Evolutionary conservation across 164 flowering plant genomes (phyloP).

Genomic region (Warburgia ugandensis): DNA sequence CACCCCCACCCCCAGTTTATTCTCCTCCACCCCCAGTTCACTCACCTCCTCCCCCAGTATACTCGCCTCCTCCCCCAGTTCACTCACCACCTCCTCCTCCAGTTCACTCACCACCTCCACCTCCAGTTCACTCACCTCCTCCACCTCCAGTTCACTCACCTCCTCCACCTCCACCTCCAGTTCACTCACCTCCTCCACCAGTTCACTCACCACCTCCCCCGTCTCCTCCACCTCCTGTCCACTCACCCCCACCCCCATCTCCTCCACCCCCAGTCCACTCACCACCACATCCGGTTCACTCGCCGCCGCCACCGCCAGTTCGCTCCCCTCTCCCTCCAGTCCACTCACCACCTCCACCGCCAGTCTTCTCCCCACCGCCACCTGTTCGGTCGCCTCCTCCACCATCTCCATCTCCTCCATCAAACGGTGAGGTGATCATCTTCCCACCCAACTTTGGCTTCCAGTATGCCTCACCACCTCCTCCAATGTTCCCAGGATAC

Average conservation of each 20-base stretch:
- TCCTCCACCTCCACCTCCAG: constrained; percentile 11
- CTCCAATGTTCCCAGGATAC: constrained; percentile 6
- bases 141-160: constrained; percentile 9
- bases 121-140: constrained; percentile 4
- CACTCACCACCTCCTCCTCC: too few relatives aligned
- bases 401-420: constrained; percentile 1
- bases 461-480: constrained; percentile 11
- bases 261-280: neutral
- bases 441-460: neutral
- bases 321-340: neutral
- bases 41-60: neutral
- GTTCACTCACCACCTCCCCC: too few relatives aligned
- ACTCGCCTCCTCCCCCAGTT: neutral
- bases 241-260: constrained; percentile 5
- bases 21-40: neutral
- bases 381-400: constrained; percentile 1
- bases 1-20: constrained; percentile 3
- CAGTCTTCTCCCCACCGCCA: constrained; percentile 9
- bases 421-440: neutral
- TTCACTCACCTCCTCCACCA: neutral
- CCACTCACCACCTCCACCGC: constrained; percentile 2
- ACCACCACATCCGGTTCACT: constrained; percentile 3
- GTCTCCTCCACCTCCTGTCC: constrained; percentile 2
- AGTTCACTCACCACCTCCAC: constrained; percentile 5
- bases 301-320: constrained; percentile 9